A percentile compares a stretch with the other conserved stretches of the same genome.
Conservation (phyloP, 73 alveolate species). For the Paramecium pentaurelia region DNA sequence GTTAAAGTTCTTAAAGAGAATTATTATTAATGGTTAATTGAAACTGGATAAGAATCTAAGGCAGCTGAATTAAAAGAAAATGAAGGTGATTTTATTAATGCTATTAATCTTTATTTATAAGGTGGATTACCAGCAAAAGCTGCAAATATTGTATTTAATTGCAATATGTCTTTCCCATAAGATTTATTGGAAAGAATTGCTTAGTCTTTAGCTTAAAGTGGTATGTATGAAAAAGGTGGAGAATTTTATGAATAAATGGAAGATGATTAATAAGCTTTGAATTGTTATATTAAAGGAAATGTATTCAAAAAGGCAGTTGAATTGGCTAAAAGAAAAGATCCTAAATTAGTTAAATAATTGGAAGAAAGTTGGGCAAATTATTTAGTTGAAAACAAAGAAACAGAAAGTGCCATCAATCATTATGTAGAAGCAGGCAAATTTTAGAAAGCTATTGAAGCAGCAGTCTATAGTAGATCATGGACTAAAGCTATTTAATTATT, state of each 20-base stretch:
- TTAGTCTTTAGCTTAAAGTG: constrained; percentile 84
- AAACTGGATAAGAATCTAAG: constrained; percentile 88
- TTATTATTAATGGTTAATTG: constrained; percentile 98
- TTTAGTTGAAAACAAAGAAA: constrained; percentile 60
- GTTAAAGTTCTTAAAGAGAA: constrained; percentile 94
- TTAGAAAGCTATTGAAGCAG: constrained; percentile 99
- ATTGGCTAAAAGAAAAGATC: constrained; percentile 79
- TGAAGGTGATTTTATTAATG: constrained; percentile 97
- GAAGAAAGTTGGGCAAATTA: constrained; percentile 99
- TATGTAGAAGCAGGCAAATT: constrained; percentile 97
- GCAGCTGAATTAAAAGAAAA: constrained; percentile 99
- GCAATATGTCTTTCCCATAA: constrained; percentile 93
- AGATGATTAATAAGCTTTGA: constrained; percentile 93
- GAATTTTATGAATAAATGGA: constrained; percentile 99
- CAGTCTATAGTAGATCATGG: constrained; percentile 97
- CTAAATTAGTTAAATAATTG: constrained; percentile 78
- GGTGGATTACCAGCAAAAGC: constrained; percentile 99
- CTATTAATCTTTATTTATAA: constrained; percentile 96
- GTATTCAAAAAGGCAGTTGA: constrained; percentile 98
- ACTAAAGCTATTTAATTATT: constrained; percentile 91
- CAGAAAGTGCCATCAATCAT: constrained; percentile 81
- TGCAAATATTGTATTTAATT: constrained; percentile 96
- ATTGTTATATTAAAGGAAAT: constrained; percentile 97
- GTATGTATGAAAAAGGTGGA: constrained; percentile 99
- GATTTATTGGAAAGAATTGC: constrained; percentile 93